Evolutionary conservation across 768 basidiomycete species (phyloP).

Genomic region (Pilatotrama ljubarskyi): DNA sequence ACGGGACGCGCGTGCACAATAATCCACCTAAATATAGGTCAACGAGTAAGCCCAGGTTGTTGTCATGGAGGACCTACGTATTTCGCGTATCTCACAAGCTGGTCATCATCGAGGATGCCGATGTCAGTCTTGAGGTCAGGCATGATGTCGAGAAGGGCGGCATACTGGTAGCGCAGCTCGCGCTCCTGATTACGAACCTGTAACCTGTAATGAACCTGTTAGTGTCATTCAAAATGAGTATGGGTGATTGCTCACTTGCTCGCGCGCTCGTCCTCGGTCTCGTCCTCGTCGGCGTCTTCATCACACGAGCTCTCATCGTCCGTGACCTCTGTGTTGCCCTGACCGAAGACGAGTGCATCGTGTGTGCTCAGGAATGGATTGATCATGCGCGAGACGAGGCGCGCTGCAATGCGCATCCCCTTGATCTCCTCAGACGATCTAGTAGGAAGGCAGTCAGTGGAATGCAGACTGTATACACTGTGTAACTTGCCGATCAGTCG

Average conservation of each 20-base stretch:
- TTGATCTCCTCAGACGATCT: not conserved
- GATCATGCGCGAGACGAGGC: not conserved
- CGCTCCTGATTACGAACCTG: not conserved
- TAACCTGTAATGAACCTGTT: no score
- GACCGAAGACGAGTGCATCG: not conserved
- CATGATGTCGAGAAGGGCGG: not conserved
- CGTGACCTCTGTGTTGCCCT: not conserved
- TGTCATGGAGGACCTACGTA: no score
- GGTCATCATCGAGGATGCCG: not conserved
- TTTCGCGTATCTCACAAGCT: not conserved
- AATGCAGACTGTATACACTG: not conserved
- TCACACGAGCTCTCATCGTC: not conserved
- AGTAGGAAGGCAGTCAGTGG: not conserved
- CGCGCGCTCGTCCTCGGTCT: not conserved
- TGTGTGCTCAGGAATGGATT: not conserved
- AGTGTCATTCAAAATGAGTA: no score
- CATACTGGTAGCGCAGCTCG: not conserved
- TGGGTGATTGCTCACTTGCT: not conserved
- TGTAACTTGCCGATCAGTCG: not conserved
- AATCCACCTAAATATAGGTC: no score
- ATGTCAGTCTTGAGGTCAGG: not conserved
- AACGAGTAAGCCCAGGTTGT: no score
- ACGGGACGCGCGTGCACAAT: no score
- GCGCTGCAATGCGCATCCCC: not conserved
- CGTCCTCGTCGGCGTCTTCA: not conserved